These are phyloP conservation scores for Rubroshorea leprosula DNA, from an alignment of 345 rosid genomes.

Conservation along the genomic window DNA sequence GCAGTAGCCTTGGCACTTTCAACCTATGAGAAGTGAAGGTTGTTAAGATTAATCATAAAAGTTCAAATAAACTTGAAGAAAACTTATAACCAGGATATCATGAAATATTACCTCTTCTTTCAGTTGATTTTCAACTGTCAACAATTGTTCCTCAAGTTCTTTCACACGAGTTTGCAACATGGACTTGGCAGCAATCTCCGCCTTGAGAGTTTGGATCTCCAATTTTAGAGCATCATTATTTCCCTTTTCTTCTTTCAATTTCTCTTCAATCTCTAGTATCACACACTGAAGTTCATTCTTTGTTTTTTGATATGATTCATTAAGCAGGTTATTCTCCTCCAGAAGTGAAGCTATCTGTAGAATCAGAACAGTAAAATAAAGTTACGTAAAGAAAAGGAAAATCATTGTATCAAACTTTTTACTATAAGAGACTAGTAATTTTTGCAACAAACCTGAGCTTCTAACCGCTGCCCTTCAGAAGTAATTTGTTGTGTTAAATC, in stretches of 20 bases:
- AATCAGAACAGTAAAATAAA: conserved; percentile 9
- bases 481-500: conserved; percentile 51
- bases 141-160: conserved; percentile 58
- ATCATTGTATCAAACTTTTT: not conserved
- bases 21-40: conserved; percentile 25
- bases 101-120: conserved; percentile 46
- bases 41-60: conserved; percentile 1
- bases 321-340: conserved; percentile 70
- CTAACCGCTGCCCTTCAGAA: conserved; percentile 61
- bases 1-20: conserved; percentile 32
- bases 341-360: conserved; percentile 57
- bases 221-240: conserved; percentile 35
- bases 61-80: not conserved
- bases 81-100: not conserved
- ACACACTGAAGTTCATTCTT: conserved; percentile 67
- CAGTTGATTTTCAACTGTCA: conserved; percentile 29
- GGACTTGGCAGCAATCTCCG: conserved; percentile 38
- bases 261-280: conserved; percentile 55
- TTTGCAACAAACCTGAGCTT: conserved; percentile 64
- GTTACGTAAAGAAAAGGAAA: not conserved
- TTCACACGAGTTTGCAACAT: conserved; percentile 43
- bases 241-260: conserved; percentile 42
- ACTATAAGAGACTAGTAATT: conserved; percentile 8
- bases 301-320: conserved; percentile 50
- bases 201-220: conserved; percentile 47